phyloP scores from a whole-genome alignment of 306 rosid genomes.

The Prunus dulcis region DNA sequence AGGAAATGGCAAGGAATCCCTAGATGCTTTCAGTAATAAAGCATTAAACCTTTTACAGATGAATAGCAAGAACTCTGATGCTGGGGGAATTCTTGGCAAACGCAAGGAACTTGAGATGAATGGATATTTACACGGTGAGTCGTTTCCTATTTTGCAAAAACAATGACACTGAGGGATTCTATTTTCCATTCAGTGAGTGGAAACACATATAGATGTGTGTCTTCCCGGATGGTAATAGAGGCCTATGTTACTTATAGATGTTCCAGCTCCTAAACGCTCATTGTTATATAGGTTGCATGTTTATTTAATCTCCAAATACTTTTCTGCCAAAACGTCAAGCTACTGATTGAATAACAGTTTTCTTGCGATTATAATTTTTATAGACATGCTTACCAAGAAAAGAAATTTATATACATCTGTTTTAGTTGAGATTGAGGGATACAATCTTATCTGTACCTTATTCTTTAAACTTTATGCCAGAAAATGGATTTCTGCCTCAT shows the following conservation, averaged over 20 bases:
- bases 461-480: conserved; percentile 9
- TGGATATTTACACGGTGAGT: conserved; percentile 18
- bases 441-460: conserved; percentile 2
- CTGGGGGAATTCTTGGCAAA: conserved; percentile 9
- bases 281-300: not conserved
- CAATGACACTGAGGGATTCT: not conserved
- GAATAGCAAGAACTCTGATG: not conserved
- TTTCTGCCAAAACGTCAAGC: not conserved
- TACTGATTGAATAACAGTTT: not conserved
- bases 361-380: not conserved
- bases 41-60: not conserved
- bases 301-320: not conserved
- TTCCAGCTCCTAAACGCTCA: not conserved
- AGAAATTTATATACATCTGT: not conserved
- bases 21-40: not conserved
- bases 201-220: not conserved
- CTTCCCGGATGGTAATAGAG: not conserved
- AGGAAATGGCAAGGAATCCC: not conserved
- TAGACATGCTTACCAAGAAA: not conserved
- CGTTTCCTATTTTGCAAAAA: not conserved
- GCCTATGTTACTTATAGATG: not conserved
- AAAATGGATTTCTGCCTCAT: conserved; percentile 17
- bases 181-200: not conserved
- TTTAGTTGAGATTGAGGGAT: not conserved
- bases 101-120: conserved; percentile 14